Evolutionary conservation across 805 yeast genomes (phyloP), one percentile per base, ranked within the genome.

Genomic region (Teunomyces lycoperdinae): DNA sequence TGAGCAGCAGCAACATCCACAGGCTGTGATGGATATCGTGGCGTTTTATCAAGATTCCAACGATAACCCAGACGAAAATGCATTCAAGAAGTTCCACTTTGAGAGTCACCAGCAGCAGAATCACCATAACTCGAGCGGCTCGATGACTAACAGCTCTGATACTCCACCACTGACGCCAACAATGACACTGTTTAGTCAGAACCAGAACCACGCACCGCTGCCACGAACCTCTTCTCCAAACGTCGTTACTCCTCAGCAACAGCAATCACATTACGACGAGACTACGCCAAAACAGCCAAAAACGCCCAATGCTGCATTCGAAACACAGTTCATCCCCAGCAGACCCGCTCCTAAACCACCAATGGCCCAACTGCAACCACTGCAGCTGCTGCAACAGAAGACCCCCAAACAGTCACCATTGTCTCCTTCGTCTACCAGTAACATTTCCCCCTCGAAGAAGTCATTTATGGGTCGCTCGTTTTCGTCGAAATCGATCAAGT

Each of bases 1-100:
- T 53, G 99, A 94, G 59, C 96, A 89, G 68, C 84, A 85, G 61
- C 87, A 85, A 51, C 89, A 94, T 66, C 97, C 97, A 1, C 91
- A 89, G 64, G 97, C 96, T 1, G 96, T 94, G 4, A 86, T 86
- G 77, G 96, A 89, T 59, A 90, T 88, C 50, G 89, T 89, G 26
- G 89, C 88, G 39, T 89, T 89, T 62, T 89, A 89, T 65, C 88
- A 84, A 58, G 86, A 83, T 54, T 61, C 70, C 7, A 70, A 66
- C 52, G 78, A 74, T 38, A 70, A 71, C 49, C 60, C 69, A 2
- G 78, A 75, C 39, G 77, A 73, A 46, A 57, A 66, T 50, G 76
- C 77, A 5, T 72, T 75, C 54, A 69, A 64, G 54, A 75, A 74
- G 50, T 75, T 75, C 58, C 62, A 68, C 43, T 65, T 60, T 42